These are phyloP conservation scores for Leonotis leonurus DNA, from an alignment of 257 asterid species.

Conservation along the genomic window DNA sequence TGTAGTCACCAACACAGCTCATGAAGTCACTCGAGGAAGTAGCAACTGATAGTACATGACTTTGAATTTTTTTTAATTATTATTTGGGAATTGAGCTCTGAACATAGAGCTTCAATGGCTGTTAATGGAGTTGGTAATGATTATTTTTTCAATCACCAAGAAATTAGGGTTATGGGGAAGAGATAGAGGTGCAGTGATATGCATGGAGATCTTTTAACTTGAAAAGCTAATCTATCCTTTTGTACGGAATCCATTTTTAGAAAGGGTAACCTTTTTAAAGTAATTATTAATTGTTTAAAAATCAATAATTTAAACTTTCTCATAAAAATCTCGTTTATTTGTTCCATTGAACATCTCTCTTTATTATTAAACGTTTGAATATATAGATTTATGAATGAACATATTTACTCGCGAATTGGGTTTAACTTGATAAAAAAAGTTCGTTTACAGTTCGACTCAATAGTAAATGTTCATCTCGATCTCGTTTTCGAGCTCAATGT, in stretches of 20 bases:
- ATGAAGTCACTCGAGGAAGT: conserved; percentile 1
- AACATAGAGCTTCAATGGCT: neutral
- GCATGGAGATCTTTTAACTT: conserved; percentile 16
- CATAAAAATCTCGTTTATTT: no score
- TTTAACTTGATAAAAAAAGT: no score
- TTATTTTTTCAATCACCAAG: no score
- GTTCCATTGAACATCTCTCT: no score
- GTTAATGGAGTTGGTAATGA: neutral
- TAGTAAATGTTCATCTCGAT: no score
- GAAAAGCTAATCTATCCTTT: neutral
- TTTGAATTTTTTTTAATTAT: neutral
- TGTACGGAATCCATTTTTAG: neutral
- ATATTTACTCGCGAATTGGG: no score
- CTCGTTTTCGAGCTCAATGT: no score
- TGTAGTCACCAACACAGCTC: conserved; percentile 29
- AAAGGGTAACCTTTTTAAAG: conserved; percentile 3
- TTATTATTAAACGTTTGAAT: no score
- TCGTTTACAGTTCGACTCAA: no score
- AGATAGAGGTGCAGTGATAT: no score
- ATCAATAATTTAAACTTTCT: neutral
- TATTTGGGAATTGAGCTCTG: neutral
- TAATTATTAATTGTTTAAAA: neutral
- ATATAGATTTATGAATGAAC: no score
- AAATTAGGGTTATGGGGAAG: no score
- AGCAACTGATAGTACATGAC: neutral